Base-by-base conservation (phyloP, 805 yeast genomes). In the Myxozyma vanderwaltii region DNA sequence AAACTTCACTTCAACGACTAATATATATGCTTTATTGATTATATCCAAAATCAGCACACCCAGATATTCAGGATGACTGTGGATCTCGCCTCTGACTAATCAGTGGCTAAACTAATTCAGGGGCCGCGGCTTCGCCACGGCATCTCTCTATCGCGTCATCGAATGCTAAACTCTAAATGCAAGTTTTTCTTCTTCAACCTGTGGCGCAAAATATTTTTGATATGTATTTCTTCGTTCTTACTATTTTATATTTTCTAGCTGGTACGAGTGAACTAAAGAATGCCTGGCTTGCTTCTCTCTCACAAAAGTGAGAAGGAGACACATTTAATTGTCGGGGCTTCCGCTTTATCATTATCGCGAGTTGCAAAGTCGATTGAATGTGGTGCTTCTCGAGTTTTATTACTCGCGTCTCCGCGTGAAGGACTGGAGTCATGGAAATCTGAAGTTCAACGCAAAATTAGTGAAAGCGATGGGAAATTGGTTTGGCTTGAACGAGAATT, bases 401-500 rank as follows among this genome's bases (percentile, higher is more conserved):
- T 63, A 6, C 24, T 64, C 19, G 56, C 58, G 13, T 53, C 63
- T 12, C 38, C 31, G 21, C 21, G 41, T 27, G 29, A 26, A 6
- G 48, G 23, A 17, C 27, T 41, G 12, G 51, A 33, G 43, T 15
- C 55, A 10, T 46, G 63, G 61, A 35, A 29, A 10, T 21, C 55
- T 12, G 54, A 57, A 19, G 33, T 51, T 15, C 31, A 33, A 38
- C 51, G 39, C 17, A 48, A 33, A 19, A 15, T 44, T 15, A 27
- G n/a, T 3, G 21, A 23, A 4, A 15, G 13, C 29, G 26, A 19
- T 8, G 51, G 48, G 23, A 27, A 36, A 39, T 31, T 55, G 2
- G 65, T 68, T 10, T 69, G 72, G 8, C 53, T 78, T 1, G 61
- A 71, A 13, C 70, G 78, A 52, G 56, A 63, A 1, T 81, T 81